Conservation (phyloP, 208 protist genomes). For the Vickermania spadyakhi region DNA sequence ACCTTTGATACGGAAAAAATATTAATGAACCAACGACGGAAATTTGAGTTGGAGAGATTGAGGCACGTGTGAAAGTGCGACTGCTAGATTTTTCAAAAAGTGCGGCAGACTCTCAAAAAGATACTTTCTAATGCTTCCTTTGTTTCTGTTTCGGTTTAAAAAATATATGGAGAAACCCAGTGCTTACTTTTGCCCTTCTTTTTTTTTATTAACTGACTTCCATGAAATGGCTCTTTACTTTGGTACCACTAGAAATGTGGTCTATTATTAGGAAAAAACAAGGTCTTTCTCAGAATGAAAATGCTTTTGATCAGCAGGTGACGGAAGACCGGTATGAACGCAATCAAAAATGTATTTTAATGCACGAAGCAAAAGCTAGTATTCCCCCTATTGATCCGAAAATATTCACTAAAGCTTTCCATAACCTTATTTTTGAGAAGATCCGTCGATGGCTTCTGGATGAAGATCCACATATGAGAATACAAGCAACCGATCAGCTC, state of each 20-base stretch:
- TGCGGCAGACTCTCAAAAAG: too few relatives aligned
- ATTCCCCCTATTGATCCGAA: constrained; percentile 48
- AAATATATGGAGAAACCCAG: neutral
- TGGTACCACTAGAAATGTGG: constrained; percentile 37
- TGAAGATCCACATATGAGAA: constrained; percentile 30
- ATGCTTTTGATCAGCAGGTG: constrained; percentile 4
- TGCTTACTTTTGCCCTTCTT: neutral
- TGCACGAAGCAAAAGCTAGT: constrained; percentile 62
- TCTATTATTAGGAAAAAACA: constrained; percentile 55
- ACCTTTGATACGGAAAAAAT: constrained; percentile 35
- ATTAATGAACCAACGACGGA: constrained; percentile 24
- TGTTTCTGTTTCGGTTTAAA: constrained; percentile 9
- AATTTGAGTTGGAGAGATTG: constrained; percentile 29
- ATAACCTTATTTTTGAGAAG: constrained; percentile 55
- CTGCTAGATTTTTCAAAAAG: neutral
- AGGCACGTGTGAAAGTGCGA: constrained; percentile 8
- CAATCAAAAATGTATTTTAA: constrained; percentile 56
- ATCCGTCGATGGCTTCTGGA: constrained; percentile 57
- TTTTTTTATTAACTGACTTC: neutral
- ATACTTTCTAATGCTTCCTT: constrained; percentile 3
- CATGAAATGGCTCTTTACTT: neutral
- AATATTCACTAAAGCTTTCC: constrained; percentile 55
- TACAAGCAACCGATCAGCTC: constrained; percentile 54
- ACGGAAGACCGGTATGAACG: constrained; percentile 17
- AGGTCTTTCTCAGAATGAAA: constrained; percentile 23